phyloP scores from a whole-genome alignment of 2,329 filamentous ascomycete genomes.

The Colletotrichum sp. region DNA sequence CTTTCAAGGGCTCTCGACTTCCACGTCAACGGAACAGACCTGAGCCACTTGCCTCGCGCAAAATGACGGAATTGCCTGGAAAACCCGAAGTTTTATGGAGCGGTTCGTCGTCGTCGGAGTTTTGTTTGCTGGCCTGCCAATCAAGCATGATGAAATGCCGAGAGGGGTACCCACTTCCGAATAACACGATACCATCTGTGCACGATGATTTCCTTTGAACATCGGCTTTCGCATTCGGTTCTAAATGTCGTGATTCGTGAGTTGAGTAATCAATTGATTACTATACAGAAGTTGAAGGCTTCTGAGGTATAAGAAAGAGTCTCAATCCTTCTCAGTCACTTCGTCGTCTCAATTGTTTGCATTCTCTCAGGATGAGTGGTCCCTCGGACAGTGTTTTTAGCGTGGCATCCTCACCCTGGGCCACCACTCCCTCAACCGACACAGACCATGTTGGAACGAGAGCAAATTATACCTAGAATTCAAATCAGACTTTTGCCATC shows the following conservation, averaged over 20 bases:
- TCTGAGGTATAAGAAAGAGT: background rate
- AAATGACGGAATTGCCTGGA: accelerated
- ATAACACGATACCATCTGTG: background rate
- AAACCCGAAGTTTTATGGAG: background rate
- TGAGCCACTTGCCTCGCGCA: background rate
- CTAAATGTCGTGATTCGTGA: background rate
- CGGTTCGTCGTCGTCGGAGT: background rate
- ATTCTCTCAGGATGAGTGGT: background rate
- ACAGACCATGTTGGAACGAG: accelerated
- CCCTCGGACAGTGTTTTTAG: background rate
- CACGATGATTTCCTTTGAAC: background rate
- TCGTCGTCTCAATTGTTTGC: background rate
- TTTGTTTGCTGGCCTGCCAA: background rate
- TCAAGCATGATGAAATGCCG: background rate
- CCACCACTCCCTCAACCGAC: background rate
- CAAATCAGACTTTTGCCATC: background rate
- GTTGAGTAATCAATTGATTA: background rate
- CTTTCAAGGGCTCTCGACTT: background rate
- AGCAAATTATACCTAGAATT: background rate
- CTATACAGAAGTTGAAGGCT: background rate
- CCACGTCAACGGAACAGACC: background rate
- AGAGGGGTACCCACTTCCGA: background rate
- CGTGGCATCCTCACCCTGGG: background rate
- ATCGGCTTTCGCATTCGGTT: background rate
- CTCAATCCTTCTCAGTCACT: background rate